A percentile compares a stretch with the other conserved stretches of the same genome.
Conservation (phyloP, 2,329 filamentous ascomycete genomes). For the Parasarocladium wereldwijsianum region DNA sequence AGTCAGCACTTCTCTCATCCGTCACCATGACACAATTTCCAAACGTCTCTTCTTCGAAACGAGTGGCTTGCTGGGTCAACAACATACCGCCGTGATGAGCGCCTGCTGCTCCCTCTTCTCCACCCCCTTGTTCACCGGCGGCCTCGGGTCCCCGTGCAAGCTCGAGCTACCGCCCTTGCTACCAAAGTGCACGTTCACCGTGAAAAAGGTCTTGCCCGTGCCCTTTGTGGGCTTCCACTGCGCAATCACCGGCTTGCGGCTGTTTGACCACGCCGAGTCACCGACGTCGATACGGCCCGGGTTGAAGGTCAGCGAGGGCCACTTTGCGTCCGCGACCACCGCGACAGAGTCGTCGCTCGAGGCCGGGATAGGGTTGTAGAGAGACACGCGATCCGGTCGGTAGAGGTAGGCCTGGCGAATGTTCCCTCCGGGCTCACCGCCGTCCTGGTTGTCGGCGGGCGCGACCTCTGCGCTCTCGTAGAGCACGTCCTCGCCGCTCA, state of each 20-base stretch:
- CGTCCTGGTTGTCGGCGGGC: constrained; percentile 45
- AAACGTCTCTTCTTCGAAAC: too few relatives aligned
- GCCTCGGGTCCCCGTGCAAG: constrained; percentile 49
- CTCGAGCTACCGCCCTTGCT: constrained; percentile 52
- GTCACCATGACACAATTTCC: not conserved
- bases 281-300: constrained; percentile 52
- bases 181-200: constrained; percentile 55
- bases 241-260: constrained; percentile 53
- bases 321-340: constrained; percentile 31
- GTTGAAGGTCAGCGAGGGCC: constrained; percentile 47
- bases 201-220: constrained; percentile 43
- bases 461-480: constrained; percentile 48
- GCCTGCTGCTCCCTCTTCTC: constrained; percentile 41
- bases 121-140: constrained; percentile 51
- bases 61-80: not conserved
- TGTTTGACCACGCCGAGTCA: constrained; percentile 43
- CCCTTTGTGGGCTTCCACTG: constrained; percentile 45
- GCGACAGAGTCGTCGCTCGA: constrained; percentile 36
- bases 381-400: constrained; percentile 40
- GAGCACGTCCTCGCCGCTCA: constrained; percentile 30
- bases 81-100: constrained; percentile 38
- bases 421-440: constrained; percentile 55
- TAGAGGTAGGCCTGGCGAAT: constrained; percentile 60
- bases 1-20: not conserved
- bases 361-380: constrained; percentile 45